phyloP scores from a whole-genome alignment of 495 filamentous ascomycete species.

The Thermochaetoides thermophila region DNA sequence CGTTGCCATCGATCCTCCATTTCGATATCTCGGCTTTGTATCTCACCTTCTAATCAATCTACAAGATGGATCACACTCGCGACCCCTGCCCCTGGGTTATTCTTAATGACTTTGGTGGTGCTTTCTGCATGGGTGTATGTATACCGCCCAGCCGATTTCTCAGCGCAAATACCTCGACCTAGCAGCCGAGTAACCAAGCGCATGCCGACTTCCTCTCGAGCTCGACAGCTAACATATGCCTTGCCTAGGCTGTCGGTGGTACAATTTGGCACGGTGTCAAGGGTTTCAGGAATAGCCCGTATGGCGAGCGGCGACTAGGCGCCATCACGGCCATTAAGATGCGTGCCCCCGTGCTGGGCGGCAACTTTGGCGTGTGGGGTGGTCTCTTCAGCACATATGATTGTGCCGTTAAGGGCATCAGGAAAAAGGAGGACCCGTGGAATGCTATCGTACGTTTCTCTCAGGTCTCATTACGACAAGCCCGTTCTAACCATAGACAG shows the following conservation, averaged over 20 bases:
- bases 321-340: slow-evolving; percentile 95
- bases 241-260: slow-evolving; percentile 67
- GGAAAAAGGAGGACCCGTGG: slow-evolving; percentile 95
- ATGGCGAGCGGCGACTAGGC: slow-evolving; percentile 90
- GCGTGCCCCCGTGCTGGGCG: slow-evolving; percentile 84
- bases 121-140: slow-evolving; percentile 92
- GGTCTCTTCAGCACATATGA: slow-evolving; percentile 89
- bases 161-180: too few relatives aligned
- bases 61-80: slow-evolving; percentile 70
- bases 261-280: slow-evolving; percentile 97
- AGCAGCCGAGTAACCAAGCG: too few relatives aligned
- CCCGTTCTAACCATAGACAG: background rate
- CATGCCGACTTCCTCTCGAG: too few relatives aligned
- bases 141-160: too few relatives aligned
- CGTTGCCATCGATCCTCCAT: too few relatives aligned
- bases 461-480: background rate
- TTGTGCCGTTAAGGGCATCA: slow-evolving; percentile 89
- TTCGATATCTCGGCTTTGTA: too few relatives aligned
- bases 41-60: too few relatives aligned
- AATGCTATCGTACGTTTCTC: slow-evolving; percentile 51
- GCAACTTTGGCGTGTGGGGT: slow-evolving; percentile 93
- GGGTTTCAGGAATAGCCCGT: slow-evolving; percentile 75
- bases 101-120: slow-evolving; percentile 91
- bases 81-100: slow-evolving; percentile 94
- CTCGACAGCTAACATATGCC: slow-evolving; percentile 1